Conservation (phyloP, 2,329 filamentous ascomycete species). For the Colletotrichum endophyticum region DNA sequence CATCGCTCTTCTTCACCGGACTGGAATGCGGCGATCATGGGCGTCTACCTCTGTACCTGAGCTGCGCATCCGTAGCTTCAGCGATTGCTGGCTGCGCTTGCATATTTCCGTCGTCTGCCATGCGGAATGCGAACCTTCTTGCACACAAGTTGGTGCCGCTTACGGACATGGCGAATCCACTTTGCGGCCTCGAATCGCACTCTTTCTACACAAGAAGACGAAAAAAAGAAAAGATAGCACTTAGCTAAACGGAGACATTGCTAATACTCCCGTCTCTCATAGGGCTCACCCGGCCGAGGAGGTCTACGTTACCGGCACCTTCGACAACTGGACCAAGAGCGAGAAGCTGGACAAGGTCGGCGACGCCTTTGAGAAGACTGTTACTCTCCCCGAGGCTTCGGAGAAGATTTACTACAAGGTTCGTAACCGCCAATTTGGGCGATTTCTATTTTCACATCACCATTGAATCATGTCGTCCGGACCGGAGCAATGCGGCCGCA, state of each 20-base stretch:
- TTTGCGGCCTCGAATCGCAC: not conserved
- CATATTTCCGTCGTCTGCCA: not conserved
- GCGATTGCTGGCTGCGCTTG: not conserved
- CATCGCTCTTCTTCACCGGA: not conserved
- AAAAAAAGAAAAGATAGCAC: not conserved
- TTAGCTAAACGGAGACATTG: not conserved
- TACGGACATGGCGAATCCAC: not conserved
- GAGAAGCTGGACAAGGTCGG: constrained; percentile 81
- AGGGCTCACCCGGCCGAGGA: constrained; percentile 86
- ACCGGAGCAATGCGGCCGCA: constrained; percentile 1
- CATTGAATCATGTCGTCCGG: not conserved
- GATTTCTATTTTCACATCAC: constrained; percentile 12
- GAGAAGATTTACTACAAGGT: constrained; percentile 96
- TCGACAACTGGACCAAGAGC: constrained; percentile 91
- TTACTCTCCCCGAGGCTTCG: constrained; percentile 68
- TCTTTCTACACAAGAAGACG: not conserved
- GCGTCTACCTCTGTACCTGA: not conserved
- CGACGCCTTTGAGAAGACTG: constrained; percentile 78
- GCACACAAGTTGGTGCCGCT: not conserved
- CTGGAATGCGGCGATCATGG: constrained; percentile 2
- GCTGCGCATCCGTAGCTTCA: not conserved
- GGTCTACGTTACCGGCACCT: constrained; percentile 94
- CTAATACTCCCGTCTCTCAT: constrained; percentile 26
- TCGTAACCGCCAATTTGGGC: constrained; percentile 33
- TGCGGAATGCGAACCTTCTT: constrained; percentile 10